Evolutionary conservation across 345 rosid species (phyloP).

Genomic region (Cardamine occulta): DNA sequence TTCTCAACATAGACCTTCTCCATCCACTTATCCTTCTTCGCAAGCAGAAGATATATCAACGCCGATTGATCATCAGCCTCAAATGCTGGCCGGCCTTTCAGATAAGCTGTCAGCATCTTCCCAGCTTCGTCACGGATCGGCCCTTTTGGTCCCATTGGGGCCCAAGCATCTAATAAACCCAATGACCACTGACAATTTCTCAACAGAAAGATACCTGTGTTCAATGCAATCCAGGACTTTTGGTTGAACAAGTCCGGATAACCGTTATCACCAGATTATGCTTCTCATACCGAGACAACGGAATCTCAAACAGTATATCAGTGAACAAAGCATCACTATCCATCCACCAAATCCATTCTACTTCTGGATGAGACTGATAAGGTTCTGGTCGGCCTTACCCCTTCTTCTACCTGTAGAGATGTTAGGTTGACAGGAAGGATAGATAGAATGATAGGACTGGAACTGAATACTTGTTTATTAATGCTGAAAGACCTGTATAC

Average conservation of each 20-base stretch:
- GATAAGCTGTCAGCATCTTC: slow-evolving; percentile 77
- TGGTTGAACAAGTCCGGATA: slow-evolving; percentile 82
- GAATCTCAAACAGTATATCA: slow-evolving; percentile 90
- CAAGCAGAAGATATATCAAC: slow-evolving; percentile 78
- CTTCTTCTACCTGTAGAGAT: no score
- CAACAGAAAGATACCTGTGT: slow-evolving; percentile 82
- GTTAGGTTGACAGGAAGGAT: no score
- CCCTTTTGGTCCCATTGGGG: slow-evolving; percentile 96
- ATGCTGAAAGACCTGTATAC: no score
- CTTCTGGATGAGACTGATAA: slow-evolving; percentile 66
- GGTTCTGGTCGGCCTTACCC: no score
- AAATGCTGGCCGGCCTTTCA: slow-evolving; percentile 86
- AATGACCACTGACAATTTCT: slow-evolving; percentile 96
- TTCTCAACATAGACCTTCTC: slow-evolving; percentile 85
- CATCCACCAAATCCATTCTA: slow-evolving; percentile 99
- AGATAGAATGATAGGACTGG: no score
- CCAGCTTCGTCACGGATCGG: slow-evolving; percentile 79
- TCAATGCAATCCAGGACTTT: slow-evolving; percentile 95
- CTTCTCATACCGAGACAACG: slow-evolving; percentile 56
- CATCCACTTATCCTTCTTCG: slow-evolving; percentile 84
- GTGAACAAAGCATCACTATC: slow-evolving; percentile 99
- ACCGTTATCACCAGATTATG: slow-evolving; percentile 84
- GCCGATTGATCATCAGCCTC: slow-evolving; percentile 97
- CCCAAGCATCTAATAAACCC: slow-evolving; percentile 94
- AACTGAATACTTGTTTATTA: no score